Conservation (phyloP, 2,329 filamentous ascomycete genomes). For the Venturia effusa region DNA sequence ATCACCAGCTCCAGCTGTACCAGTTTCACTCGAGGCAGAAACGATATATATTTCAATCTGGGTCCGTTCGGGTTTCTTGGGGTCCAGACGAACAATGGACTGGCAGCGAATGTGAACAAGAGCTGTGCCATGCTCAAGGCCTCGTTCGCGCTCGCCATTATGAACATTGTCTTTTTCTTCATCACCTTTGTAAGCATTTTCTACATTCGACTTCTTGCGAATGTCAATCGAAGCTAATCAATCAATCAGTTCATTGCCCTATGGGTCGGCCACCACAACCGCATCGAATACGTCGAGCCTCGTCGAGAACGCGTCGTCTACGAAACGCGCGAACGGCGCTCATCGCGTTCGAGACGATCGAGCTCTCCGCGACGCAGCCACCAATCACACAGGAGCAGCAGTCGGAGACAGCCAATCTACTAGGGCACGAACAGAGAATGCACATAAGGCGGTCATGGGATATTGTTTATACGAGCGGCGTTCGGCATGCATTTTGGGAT, state of each 20-base stretch:
- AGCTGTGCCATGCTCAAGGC: slow-evolving; percentile 89
- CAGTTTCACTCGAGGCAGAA: slow-evolving; percentile 19
- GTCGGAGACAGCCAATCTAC: slow-evolving; percentile 3
- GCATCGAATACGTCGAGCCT: slow-evolving; percentile 35
- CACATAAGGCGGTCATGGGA: neutral
- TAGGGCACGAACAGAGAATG: neutral
- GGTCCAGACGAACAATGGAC: slow-evolving; percentile 31
- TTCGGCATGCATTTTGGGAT: neutral
- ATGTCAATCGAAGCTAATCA: neutral
- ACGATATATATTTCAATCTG: slow-evolving; percentile 46
- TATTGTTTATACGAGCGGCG: neutral
- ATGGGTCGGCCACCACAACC: slow-evolving; percentile 37
- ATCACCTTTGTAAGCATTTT: slow-evolving; percentile 50
- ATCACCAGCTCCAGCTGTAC: slow-evolving; percentile 57
- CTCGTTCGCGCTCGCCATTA: slow-evolving; percentile 78
- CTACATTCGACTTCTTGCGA: neutral
- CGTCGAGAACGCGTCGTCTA: slow-evolving; percentile 7
- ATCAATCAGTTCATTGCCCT: slow-evolving; percentile 47
- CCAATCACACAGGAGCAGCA: slow-evolving; percentile 23
- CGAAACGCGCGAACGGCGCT: slow-evolving; percentile 24
- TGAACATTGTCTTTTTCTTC: slow-evolving; percentile 74
- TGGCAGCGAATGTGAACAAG: slow-evolving; percentile 53
- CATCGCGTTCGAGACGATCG: slow-evolving; percentile 18
- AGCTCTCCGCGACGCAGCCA: slow-evolving; percentile 27
- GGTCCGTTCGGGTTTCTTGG: slow-evolving; percentile 51